These are phyloP conservation scores for Austroboletus olivaceoglutinosus DNA, from an alignment of 1,284 basidiomycete species.

Conservation along the genomic window DNA sequence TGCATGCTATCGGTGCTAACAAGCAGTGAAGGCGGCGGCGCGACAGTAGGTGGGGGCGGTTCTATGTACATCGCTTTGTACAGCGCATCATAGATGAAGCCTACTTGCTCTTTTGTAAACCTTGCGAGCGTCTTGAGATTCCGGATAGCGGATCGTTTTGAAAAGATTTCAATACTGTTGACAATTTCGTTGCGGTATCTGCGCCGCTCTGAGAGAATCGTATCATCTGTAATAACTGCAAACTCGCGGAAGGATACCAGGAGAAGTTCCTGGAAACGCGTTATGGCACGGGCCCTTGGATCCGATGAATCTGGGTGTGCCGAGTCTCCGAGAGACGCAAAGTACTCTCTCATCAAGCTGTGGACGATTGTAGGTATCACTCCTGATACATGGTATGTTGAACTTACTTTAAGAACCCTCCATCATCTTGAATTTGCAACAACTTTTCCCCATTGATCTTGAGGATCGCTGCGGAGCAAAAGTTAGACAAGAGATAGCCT, in stretches of 20 bases:
- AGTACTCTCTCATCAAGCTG: conserved; percentile 93
- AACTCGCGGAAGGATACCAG: conserved; percentile 98
- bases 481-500: conserved; percentile 5
- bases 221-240: conserved; percentile 94
- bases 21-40: conserved; percentile 50
- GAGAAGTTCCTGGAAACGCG: conserved; percentile 96
- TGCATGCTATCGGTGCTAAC: conserved; percentile 55
- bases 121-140: conserved; percentile 82
- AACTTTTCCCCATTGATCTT: conserved; percentile 98
- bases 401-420: conserved; percentile 88
- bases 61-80: conserved; percentile 85
- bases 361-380: neutral
- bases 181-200: conserved; percentile 90
- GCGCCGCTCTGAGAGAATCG: conserved; percentile 84
- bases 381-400: neutral
- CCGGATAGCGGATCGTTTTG: conserved; percentile 91
- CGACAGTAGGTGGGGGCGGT: conserved; percentile 56
- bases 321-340: conserved; percentile 89
- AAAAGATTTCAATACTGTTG: conserved; percentile 92
- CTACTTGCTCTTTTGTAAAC: conserved; percentile 89
- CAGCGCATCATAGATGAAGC: conserved; percentile 86
- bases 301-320: conserved; percentile 91
- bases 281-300: conserved; percentile 90
- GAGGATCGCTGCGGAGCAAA: conserved; percentile 68
- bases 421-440: conserved; percentile 95